Evolutionary conservation across 73 alveolate species (phyloP).

Genomic region (Paramecium pentaurelia): DNA sequence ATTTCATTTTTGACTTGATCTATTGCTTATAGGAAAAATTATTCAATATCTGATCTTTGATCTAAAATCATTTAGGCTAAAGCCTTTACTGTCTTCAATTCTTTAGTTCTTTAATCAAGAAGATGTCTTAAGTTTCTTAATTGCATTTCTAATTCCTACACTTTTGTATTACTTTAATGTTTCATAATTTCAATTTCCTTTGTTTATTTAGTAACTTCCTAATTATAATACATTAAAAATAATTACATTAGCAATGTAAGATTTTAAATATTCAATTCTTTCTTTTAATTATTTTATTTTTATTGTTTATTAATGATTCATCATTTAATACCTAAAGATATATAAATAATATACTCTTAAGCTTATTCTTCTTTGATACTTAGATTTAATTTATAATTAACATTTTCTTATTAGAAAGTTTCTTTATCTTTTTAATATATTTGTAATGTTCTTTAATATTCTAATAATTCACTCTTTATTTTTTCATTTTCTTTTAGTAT

Average conservation of each 20-base stretch:
- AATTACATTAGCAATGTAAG: constrained; percentile 39
- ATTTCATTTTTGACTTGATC: constrained; percentile 86
- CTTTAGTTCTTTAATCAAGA: constrained; percentile 73
- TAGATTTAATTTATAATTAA: constrained; percentile 2
- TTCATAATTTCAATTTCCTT: constrained; percentile 60
- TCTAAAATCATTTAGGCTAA: constrained; percentile 87
- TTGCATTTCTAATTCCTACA: constrained; percentile 46
- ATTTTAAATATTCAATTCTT: constrained; percentile 51
- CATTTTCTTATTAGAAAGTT: not conserved
- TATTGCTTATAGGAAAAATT: constrained; percentile 82
- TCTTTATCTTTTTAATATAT: constrained; percentile 42
- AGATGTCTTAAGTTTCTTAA: constrained; percentile 65
- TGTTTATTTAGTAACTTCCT: constrained; percentile 51
- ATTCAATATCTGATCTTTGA: constrained; percentile 85
- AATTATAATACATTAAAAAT: not conserved
- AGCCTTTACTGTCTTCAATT: constrained; percentile 77
- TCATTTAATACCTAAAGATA: constrained; percentile 15
- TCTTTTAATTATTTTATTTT: constrained; percentile 57
- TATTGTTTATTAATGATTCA: constrained; percentile 30
- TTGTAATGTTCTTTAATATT: constrained; percentile 30
- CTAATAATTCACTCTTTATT: constrained; percentile 50
- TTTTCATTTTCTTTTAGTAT: constrained; percentile 59
- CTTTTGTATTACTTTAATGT: constrained; percentile 33
- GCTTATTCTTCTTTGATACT: constrained; percentile 26
- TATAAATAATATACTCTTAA: not conserved